Evolutionary conservation across 306 rosid species (phyloP).

Genomic region (Cicer yamashitae): DNA sequence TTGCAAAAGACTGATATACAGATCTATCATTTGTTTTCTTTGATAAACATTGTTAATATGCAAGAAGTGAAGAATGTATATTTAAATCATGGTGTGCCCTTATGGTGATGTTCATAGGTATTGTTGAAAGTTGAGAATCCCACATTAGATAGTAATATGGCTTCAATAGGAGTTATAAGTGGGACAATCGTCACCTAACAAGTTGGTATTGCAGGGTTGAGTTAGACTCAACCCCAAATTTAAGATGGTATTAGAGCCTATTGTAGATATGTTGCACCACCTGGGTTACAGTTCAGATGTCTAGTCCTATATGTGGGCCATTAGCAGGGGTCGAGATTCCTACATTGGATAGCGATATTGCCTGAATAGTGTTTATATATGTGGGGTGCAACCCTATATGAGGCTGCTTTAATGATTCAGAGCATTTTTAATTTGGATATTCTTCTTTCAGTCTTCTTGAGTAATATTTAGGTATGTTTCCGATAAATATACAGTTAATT

Average conservation of each 20-base stretch:
- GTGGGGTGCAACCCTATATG: background rate
- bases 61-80: slow-evolving; percentile 19
- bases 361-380: background rate
- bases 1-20: slow-evolving; percentile 24
- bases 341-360: background rate
- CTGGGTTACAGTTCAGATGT: background rate
- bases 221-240: background rate
- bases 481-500: slow-evolving; percentile 36
- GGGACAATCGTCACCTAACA: background rate
- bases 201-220: background rate
- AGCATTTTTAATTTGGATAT: slow-evolving; percentile 20
- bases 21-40: slow-evolving; percentile 3
- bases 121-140: background rate
- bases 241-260: background rate
- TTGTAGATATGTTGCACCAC: background rate
- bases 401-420: background rate
- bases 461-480: slow-evolving; percentile 12
- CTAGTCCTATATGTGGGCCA: background rate
- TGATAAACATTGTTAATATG: background rate
- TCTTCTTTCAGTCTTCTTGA: slow-evolving; percentile 13
- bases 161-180: background rate
- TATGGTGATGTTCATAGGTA: background rate
- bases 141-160: background rate
- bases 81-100: slow-evolving; percentile 7
- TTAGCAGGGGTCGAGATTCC: background rate